Percentiles rank a stretch among this genome's conserved stretches.
These are phyloP conservation scores for Mortierella sp. DNA, from an alignment of 371 early-diverging fungal species.

Conservation along the genomic window DNA sequence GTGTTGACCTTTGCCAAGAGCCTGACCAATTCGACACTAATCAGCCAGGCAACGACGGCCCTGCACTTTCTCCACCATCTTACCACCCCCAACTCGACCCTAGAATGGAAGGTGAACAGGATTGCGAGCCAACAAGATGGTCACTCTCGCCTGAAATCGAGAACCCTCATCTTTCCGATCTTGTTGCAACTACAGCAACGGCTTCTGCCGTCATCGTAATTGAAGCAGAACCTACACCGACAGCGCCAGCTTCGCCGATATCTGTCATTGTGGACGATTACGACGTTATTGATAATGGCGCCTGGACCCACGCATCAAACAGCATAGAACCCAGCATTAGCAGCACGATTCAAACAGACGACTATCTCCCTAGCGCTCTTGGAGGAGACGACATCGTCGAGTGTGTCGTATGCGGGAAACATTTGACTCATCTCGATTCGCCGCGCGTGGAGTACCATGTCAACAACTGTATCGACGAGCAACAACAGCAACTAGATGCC, in stretches of 20 bases:
- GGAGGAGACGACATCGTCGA: conserved; percentile 15
- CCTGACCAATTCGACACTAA: background rate
- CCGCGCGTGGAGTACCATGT: conserved; percentile 36
- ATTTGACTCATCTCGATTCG: conserved; percentile 28
- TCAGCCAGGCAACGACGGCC: background rate
- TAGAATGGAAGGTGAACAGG: background rate
- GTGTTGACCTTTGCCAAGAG: conserved; percentile 17
- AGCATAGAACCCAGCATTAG: background rate
- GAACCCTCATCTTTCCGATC: conserved; percentile 27
- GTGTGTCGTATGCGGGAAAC: conserved; percentile 40
- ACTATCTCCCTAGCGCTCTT: background rate
- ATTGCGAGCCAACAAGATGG: conserved; percentile 2
- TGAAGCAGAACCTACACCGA: background rate
- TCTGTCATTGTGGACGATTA: background rate
- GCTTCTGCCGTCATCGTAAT: background rate
- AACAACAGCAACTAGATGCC: conserved; percentile 13
- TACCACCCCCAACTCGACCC: background rate
- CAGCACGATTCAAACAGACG: conserved; percentile 5
- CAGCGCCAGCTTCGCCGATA: background rate
- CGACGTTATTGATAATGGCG: background rate
- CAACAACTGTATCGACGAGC: conserved; percentile 45
- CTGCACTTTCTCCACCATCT: background rate
- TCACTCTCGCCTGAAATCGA: conserved; percentile 19
- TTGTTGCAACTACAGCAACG: conserved; percentile 18
- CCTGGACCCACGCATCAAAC: background rate